Evolutionary conservation across 352 stramenopile genomes (phyloP).

Genomic region (Phytophthora tubulina): DNA sequence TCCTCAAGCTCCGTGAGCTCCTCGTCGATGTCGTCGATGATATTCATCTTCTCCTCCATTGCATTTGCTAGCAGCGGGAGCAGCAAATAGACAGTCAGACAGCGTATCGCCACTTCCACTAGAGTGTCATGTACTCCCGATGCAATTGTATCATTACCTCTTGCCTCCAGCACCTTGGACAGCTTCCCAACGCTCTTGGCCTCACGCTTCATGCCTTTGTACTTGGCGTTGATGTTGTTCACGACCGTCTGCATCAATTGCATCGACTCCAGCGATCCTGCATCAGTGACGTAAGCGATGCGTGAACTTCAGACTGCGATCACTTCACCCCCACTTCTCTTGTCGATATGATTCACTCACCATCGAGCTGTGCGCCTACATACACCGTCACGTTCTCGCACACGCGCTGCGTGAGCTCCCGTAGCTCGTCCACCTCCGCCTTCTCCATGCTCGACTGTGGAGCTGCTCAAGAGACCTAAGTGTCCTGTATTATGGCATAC

Average conservation of each 20-base stretch:
- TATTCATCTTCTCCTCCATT: constrained; percentile 80
- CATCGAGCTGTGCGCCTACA: constrained; percentile 68
- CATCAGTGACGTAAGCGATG: background rate
- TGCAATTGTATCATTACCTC: constrained; percentile 52
- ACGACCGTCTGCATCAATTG: constrained; percentile 75
- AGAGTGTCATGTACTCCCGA: background rate
- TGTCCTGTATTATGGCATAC: constrained; percentile 15
- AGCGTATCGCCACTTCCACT: background rate
- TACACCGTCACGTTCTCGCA: constrained; percentile 79
- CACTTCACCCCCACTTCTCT: background rate
- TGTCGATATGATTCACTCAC: constrained; percentile 37
- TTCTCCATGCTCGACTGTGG: constrained; percentile 62
- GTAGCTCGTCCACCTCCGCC: constrained; percentile 64
- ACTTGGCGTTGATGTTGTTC: constrained; percentile 69
- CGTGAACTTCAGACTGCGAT: background rate
- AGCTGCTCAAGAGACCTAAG: background rate
- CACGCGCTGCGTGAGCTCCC: constrained; percentile 68
- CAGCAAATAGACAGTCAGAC: background rate
- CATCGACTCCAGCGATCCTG: constrained; percentile 83
- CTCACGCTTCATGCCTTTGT: constrained; percentile 68
- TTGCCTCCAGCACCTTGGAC: constrained; percentile 71
- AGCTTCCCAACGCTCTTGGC: constrained; percentile 68
- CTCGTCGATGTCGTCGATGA: constrained; percentile 87
- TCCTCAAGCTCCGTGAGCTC: constrained; percentile 88
- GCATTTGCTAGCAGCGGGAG: constrained; percentile 42